phyloP scores from a whole-genome alignment of 306 rosid genomes.

The Quercus alba region DNA sequence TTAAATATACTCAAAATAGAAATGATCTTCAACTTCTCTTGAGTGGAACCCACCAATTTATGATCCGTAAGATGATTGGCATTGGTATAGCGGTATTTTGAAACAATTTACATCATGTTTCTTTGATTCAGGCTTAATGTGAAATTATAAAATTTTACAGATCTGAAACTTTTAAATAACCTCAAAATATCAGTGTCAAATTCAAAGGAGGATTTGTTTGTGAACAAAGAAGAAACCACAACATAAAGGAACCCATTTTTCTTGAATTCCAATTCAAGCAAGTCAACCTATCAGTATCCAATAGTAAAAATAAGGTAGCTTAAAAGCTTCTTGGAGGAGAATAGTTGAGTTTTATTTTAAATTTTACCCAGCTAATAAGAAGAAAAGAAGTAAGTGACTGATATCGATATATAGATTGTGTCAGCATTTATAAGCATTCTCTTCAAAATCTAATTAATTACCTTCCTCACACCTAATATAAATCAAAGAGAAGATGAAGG shows the following conservation, averaged over 20 bases:
- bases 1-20: background rate
- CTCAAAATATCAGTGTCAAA: slow-evolving; percentile 30
- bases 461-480: no score
- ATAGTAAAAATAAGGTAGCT: slow-evolving; percentile 26
- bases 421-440: no score
- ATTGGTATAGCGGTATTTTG: background rate
- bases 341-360: slow-evolving; percentile 19
- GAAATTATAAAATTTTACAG: background rate
- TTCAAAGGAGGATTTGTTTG: slow-evolving; percentile 39
- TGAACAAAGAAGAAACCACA: slow-evolving; percentile 45
- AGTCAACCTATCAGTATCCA: slow-evolving; percentile 11
- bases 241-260: slow-evolving; percentile 25
- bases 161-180: background rate
- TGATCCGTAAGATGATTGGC: background rate
- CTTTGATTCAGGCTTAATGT: background rate
- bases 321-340: slow-evolving; percentile 15
- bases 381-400: no score
- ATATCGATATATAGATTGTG: no score
- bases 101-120: background rate
- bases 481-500: no score
- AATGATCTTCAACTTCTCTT: no score
- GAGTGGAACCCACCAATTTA: no score
- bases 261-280: slow-evolving; percentile 81
- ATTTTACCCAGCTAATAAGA: no score
- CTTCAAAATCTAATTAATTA: no score